These are phyloP conservation scores for Hamiltosporidium tvaerminnensis DNA, from an alignment of 371 early-diverging fungal genomes.

Conservation along the genomic window DNA sequence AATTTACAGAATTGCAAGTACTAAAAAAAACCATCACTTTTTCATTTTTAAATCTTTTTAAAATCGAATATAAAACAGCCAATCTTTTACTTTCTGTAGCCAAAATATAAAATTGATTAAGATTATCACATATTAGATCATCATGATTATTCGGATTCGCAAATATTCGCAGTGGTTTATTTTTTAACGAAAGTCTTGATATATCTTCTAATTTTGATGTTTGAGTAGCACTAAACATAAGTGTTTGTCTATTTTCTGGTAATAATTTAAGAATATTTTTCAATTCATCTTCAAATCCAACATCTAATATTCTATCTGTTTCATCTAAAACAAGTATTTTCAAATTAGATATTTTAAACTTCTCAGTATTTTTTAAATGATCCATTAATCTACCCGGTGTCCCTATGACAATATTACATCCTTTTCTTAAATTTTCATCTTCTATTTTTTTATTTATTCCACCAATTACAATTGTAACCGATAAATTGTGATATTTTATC, in stretches of 20 bases:
- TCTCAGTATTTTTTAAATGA: slow-evolving; percentile 64
- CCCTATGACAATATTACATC: slow-evolving; percentile 61
- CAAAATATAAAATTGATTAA: neutral
- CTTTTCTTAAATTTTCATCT: neutral
- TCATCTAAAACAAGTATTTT: slow-evolving; percentile 67
- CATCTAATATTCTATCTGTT: slow-evolving; percentile 72
- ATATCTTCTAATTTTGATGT: slow-evolving; percentile 85
- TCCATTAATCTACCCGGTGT: slow-evolving; percentile 90
- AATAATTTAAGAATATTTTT: slow-evolving; percentile 61
- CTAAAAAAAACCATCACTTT: slow-evolving; percentile 73
- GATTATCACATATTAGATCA: too few species aligned
- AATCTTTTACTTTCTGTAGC: neutral
- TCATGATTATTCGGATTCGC: too few species aligned
- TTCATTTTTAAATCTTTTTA: neutral
- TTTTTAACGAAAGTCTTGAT: slow-evolving; percentile 74
- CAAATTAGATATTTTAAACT: slow-evolving; percentile 15
- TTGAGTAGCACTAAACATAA: slow-evolving; percentile 92
- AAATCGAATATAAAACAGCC: neutral
- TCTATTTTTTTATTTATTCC: neutral
- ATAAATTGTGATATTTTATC: slow-evolving; percentile 45
- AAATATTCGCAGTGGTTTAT: slow-evolving; percentile 76
- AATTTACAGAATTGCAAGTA: slow-evolving; percentile 73
- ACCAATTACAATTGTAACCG: neutral
- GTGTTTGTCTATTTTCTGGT: slow-evolving; percentile 73
- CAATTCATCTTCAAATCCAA: slow-evolving; percentile 26